Percentiles rank a stretch among this genome's conserved stretches.
Evolutionary conservation across 2,329 filamentous ascomycete genomes (phyloP).

Genomic region (Ustilaginoidea virens): DNA sequence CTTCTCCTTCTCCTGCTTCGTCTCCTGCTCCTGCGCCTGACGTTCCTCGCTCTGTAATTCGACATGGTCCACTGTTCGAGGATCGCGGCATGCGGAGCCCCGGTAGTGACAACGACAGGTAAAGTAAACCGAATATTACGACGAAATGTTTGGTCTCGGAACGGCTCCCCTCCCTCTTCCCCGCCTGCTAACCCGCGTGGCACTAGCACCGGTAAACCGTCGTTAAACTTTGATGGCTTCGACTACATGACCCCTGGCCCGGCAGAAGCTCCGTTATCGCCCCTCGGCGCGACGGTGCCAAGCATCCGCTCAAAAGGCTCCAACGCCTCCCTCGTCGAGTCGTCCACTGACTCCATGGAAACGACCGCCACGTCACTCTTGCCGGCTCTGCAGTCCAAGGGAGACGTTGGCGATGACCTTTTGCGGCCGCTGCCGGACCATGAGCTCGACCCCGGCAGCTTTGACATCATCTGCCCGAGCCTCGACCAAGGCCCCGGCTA

Average conservation of each 20-base stretch:
- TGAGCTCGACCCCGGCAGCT: slow-evolving; percentile 1
- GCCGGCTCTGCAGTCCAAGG: slow-evolving; percentile 1
- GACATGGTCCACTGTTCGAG: too few species aligned
- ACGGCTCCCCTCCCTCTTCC: too few species aligned
- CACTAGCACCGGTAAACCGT: not conserved
- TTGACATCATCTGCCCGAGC: slow-evolving; percentile 1
- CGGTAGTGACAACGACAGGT: too few species aligned
- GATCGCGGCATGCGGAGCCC: too few species aligned
- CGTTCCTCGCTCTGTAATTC: too few species aligned
- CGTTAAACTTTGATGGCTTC: slow-evolving; percentile 1
- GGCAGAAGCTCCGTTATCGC: not conserved
- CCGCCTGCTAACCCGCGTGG: too few species aligned
- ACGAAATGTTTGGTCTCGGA: too few species aligned
- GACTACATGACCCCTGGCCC: not conserved
- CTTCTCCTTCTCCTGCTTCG: too few species aligned
- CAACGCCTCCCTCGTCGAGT: not conserved
- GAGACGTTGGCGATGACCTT: not conserved
- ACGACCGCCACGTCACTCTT: not conserved
- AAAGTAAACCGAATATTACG: too few species aligned
- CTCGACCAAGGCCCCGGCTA: slow-evolving; percentile 11
- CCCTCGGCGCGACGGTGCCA: not conserved
- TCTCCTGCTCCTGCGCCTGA: too few species aligned
- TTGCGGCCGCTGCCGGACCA: not conserved
- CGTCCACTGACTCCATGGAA: not conserved
- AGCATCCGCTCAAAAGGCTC: not conserved